Base-by-base conservation (phyloP, 106 monocot genomes). In the Allium fistulosum region DNA sequence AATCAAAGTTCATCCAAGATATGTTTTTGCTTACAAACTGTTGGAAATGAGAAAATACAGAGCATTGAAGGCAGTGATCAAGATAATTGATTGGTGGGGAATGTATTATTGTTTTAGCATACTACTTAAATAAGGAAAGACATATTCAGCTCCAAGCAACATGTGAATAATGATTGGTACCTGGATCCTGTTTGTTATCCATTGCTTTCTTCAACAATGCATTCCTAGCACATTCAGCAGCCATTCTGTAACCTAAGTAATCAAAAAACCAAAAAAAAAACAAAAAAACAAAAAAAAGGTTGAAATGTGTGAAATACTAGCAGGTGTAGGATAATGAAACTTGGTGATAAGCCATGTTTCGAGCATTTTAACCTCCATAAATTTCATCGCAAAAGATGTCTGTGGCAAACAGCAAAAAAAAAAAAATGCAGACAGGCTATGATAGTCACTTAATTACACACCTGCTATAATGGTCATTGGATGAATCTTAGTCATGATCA, bases 381-480 rank as follows among this genome's bases (percentile, higher is more conserved):
- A 37, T 37, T 37, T 37, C 5, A 37, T 1, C 37, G 4, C 37
- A 37, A 4, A 37, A 37, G 37, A 37, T 37, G 37, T 4, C 22
- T 4, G 37, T 37, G 37, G 37, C 2, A 37, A 37, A 37, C 37
- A 5, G 5, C 2, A 37, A 37, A 2, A 37, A 37, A 28, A 1
- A 3, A 2, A 37, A 37, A 37, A 1, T 37, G 37, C 37, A 37
- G 37, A 37, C 37, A 2, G 5, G 4, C 37, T 37, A 37, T 22
- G 22, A 22, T 22, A 22, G 22, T 37, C 37, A 1, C 37, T 37
- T 37, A 37, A 37, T 37, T 37, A 37, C 37, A 59, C 26, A 85
- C 84, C 88, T 80, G 81, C 82, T 80, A 90, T 90, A 16, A 90
- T 90, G 26, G 89, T 90, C 89, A 90, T 90, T 13, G 85, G 85